Percentiles rank a stretch among this genome's conserved stretches.
These are phyloP conservation scores for Hirschioporus abietinus DNA, from an alignment of 768 basidiomycete species.

Conservation along the genomic window DNA sequence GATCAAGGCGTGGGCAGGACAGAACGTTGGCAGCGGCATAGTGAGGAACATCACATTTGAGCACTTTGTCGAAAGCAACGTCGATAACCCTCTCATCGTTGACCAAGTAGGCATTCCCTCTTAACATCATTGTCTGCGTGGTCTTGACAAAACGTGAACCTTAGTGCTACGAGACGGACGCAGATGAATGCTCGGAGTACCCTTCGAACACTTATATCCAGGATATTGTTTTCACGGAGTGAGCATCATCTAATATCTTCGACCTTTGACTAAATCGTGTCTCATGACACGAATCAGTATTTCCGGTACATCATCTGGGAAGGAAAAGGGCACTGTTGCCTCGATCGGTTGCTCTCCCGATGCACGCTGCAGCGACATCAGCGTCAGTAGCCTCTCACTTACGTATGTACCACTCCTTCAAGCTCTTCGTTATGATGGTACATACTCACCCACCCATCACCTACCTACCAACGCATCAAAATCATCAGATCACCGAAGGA, in stretches of 20 bases:
- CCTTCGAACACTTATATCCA: conserved; percentile 52
- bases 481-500: conserved; percentile 26
- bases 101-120: conserved; percentile 34
- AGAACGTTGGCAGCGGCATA: conserved; percentile 51
- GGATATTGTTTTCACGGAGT: conserved; percentile 54
- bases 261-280: background rate
- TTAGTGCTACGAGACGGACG: conserved; percentile 45
- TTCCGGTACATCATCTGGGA: conserved; percentile 49
- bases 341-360: conserved; percentile 52
- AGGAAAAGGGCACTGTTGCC: conserved; percentile 42
- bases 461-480: background rate
- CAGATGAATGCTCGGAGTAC: conserved; percentile 44
- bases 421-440: background rate
- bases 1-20: conserved; percentile 64
- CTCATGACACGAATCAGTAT: conserved; percentile 33
- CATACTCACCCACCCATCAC: background rate
- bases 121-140: background rate
- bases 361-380: conserved; percentile 44
- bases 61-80: conserved; percentile 46
- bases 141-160: background rate
- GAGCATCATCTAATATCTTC: conserved; percentile 7
- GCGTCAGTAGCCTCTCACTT: conserved; percentile 39
- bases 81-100: conserved; percentile 56
- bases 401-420: conserved; percentile 26
- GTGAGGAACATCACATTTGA: conserved; percentile 52